Conservation (phyloP, 345 rosid genomes). For the Excoecaria agallocha region DNA sequence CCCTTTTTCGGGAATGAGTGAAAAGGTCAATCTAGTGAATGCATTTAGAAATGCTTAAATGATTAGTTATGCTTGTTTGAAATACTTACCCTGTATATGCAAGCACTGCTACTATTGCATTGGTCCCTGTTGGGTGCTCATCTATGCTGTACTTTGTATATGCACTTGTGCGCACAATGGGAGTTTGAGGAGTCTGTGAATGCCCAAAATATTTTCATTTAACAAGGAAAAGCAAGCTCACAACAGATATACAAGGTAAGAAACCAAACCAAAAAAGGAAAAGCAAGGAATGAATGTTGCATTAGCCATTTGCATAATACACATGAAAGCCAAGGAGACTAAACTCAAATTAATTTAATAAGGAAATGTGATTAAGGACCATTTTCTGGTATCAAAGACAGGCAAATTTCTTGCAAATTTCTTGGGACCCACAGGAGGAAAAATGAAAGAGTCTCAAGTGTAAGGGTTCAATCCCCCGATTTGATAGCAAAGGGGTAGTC, state of each 20-base stretch:
- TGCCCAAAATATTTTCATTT: constrained; percentile 20
- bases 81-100: constrained; percentile 80
- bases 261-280: not conserved
- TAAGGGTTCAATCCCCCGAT: no score
- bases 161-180: constrained; percentile 76
- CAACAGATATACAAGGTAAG: not conserved
- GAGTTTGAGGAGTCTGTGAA: constrained; percentile 96
- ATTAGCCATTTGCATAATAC: not conserved
- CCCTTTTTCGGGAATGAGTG: not conserved
- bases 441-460: no score
- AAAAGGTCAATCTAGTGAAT: not conserved
- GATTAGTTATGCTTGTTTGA: not conserved
- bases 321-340: not conserved
- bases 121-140: constrained; percentile 87
- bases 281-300: not conserved
- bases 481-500: no score
- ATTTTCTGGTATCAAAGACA: no score
- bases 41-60: not conserved
- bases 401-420: no score
- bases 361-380: no score
- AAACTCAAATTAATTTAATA: not conserved
- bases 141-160: constrained; percentile 71
- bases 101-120: constrained; percentile 97
- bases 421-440: no score
- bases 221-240: constrained; percentile 7